Percentiles rank a stretch among this genome's conserved stretches.
phyloP scores from a whole-genome alignment of 805 yeast species.

The Torulaspora indica region DNA sequence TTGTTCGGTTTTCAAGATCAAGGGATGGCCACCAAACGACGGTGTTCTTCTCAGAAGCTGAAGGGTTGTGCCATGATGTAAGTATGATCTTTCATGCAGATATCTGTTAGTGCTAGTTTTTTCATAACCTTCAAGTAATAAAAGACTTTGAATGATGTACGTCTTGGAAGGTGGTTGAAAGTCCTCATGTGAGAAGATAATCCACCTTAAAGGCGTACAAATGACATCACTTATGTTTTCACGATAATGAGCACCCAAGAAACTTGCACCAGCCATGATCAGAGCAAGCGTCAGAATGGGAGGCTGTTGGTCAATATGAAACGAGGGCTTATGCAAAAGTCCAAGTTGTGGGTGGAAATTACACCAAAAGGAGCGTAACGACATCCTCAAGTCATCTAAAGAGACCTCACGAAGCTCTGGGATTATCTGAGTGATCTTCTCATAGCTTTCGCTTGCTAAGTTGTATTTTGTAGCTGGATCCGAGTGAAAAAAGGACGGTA shows the following conservation, averaged over 20 bases:
- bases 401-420: slow-evolving; percentile 24
- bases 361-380: slow-evolving; percentile 45
- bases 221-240: slow-evolving; percentile 33
- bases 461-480: slow-evolving; percentile 22
- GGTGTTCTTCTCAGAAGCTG: slow-evolving; percentile 75
- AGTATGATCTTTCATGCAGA: slow-evolving; percentile 75
- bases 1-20: slow-evolving; percentile 32
- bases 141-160: slow-evolving; percentile 71
- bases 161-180: slow-evolving; percentile 72
- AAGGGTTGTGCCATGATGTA: slow-evolving; percentile 83
- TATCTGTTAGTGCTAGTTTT: slow-evolving; percentile 63
- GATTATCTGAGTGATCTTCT: slow-evolving; percentile 12
- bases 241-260: slow-evolving; percentile 31
- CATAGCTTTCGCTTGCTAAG: slow-evolving; percentile 15
- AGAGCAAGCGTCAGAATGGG: slow-evolving; percentile 51
- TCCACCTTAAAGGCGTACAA: slow-evolving; percentile 55
- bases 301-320: slow-evolving; percentile 47
- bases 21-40: slow-evolving; percentile 66
- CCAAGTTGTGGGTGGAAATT: slow-evolving; percentile 54
- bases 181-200: slow-evolving; percentile 63
- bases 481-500: slow-evolving; percentile 22
- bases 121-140: slow-evolving; percentile 74
- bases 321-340: slow-evolving; percentile 44
- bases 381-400: slow-evolving; percentile 14
- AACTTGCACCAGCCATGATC: slow-evolving; percentile 53